Conservation (phyloP, 202 grass and related monocot species). For the Cymbopogon flexuosus region DNA sequence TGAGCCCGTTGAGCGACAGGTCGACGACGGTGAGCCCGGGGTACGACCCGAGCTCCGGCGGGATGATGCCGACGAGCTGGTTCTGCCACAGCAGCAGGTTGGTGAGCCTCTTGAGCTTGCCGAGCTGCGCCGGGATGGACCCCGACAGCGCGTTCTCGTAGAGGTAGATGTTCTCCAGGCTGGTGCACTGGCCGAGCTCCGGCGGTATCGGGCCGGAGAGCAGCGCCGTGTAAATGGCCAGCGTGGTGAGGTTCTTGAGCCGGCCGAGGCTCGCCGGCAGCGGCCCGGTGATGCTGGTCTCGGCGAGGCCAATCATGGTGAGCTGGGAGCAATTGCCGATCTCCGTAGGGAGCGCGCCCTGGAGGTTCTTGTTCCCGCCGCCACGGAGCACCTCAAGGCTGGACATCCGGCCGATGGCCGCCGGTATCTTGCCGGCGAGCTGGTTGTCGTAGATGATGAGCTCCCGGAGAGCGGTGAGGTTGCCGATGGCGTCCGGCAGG, state of each 20-base stretch:
- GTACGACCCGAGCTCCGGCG: constrained; percentile 59
- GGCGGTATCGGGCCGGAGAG: constrained; percentile 64
- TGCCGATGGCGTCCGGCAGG: constrained; percentile 58
- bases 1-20: constrained; percentile 65
- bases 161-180: constrained; percentile 67
- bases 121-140: constrained; percentile 57
- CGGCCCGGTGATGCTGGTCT: constrained; percentile 73
- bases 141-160: constrained; percentile 77
- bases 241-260: constrained; percentile 62
- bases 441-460: constrained; percentile 79
- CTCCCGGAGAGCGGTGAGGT: constrained; percentile 46
- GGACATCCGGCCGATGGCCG: constrained; percentile 43
- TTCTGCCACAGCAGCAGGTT: constrained; percentile 89
- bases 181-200: constrained; percentile 55
- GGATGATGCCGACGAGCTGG: constrained; percentile 67
- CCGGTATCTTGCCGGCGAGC: constrained; percentile 50
- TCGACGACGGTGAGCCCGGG: constrained; percentile 46
- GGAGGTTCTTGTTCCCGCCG: constrained; percentile 80
- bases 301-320: constrained; percentile 71
- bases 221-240: constrained; percentile 73
- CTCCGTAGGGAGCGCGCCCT: constrained; percentile 54
- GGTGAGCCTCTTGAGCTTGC: constrained; percentile 44
- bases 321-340: constrained; percentile 62
- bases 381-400: constrained; percentile 56
- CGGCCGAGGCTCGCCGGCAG: constrained; percentile 53